A percentile compares a stretch with the other conserved stretches of the same genome.
phyloP scores from a whole-genome alignment of 2,329 filamentous ascomycete genomes.

The Sclerotinia glacialis region DNA sequence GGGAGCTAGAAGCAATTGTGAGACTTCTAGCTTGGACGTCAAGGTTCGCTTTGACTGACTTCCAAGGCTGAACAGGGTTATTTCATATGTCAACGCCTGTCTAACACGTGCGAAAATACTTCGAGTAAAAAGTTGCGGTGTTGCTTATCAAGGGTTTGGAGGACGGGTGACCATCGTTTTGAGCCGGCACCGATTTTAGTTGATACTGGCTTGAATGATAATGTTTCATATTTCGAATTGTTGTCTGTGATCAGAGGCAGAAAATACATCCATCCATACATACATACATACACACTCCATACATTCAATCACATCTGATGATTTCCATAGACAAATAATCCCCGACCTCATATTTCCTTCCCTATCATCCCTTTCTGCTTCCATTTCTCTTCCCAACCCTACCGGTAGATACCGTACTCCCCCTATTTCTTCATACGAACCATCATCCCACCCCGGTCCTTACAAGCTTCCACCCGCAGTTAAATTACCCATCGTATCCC shows the following conservation, averaged over 20 bases:
- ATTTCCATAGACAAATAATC: neutral
- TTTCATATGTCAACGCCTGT: neutral
- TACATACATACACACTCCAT: too few species aligned
- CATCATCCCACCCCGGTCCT: too few species aligned
- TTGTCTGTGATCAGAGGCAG: neutral
- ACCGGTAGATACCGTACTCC: neutral
- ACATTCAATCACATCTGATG: neutral
- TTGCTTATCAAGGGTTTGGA: neutral
- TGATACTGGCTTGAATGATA: neutral
- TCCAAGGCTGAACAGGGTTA: neutral
- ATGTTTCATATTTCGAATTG: neutral
- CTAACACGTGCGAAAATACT: neutral
- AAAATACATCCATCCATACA: conserved; percentile 1
- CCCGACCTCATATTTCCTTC: neutral
- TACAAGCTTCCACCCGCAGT: too few species aligned
- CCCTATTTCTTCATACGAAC: neutral
- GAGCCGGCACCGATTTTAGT: neutral
- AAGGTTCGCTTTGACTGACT: neutral
- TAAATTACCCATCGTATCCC: too few species aligned
- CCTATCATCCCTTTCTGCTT: neutral
- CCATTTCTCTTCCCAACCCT: neutral
- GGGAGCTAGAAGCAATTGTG: conserved; percentile 6
- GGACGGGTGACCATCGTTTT: too few species aligned
- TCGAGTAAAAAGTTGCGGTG: neutral
- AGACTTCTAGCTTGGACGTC: conserved; percentile 9